Evolutionary conservation across 441 rosid genomes (phyloP).

Genomic region (Isatis lusitanica): DNA sequence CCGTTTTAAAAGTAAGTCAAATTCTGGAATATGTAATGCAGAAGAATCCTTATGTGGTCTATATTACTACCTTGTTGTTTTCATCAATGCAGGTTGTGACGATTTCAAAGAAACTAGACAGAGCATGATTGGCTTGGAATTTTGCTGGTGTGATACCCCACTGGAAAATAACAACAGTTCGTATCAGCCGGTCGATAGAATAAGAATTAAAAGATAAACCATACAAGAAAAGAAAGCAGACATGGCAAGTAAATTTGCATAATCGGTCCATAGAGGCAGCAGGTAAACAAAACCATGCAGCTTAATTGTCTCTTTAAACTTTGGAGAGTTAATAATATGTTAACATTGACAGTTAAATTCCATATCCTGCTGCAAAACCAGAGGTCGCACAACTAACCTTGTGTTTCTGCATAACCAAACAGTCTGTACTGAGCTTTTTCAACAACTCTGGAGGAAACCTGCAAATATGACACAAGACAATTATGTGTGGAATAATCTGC

Average conservation of each 20-base stretch:
- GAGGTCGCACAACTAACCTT: conserved; percentile 51
- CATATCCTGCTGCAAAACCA: background rate
- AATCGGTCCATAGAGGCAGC: background rate
- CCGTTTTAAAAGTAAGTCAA: background rate
- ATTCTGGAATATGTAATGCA: background rate
- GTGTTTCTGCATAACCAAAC: conserved; percentile 92
- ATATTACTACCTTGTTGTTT: conserved; percentile 50
- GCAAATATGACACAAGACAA: conserved; percentile 26
- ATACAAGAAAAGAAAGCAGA: background rate
- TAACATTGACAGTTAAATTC: background rate
- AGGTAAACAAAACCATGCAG: background rate
- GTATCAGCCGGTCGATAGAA: background rate
- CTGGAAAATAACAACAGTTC: conserved; percentile 37
- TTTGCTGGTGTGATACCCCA: conserved; percentile 68
- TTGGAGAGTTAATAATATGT: background rate
- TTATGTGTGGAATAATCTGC: background rate
- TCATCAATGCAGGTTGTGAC: conserved; percentile 68
- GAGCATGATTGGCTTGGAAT: conserved; percentile 41
- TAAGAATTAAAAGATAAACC: background rate
- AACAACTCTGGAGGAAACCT: conserved; percentile 76
- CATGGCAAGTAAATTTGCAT: background rate
- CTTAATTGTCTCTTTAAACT: background rate
- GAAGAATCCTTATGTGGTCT: conserved; percentile 1
- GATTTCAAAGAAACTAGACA: conserved; percentile 65
- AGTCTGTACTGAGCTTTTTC: conserved; percentile 66